Conservation (phyloP, 108 stramenopile genomes). For the Cyclostephanos invisitatus region DNA sequence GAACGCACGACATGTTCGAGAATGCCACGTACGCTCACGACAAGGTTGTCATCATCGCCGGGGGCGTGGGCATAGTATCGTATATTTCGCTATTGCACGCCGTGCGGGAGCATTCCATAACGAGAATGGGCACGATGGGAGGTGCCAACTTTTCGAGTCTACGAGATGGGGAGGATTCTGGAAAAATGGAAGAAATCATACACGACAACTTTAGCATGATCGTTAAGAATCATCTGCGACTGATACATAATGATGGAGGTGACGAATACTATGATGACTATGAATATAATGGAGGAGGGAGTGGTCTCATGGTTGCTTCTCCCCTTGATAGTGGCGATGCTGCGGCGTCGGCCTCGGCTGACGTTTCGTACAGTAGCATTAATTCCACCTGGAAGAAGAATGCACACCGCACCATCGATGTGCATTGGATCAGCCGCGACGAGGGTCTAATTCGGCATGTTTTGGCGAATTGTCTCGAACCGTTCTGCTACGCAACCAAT, state of each 20-base stretch:
- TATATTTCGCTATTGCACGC: constrained; percentile 33
- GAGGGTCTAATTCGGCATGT: constrained; percentile 33
- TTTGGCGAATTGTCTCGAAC: constrained; percentile 19
- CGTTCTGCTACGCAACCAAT: neutral
- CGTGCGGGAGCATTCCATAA: neutral
- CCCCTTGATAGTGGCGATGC: neutral
- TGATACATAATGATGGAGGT: constrained; percentile 10
- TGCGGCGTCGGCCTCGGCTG: neutral
- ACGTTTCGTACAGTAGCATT: neutral
- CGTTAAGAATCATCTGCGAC: constrained; percentile 4
- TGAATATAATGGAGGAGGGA: neutral
- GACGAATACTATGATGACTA: neutral
- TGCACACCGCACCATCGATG: neutral
- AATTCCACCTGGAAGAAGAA: no score
- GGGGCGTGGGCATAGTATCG: constrained; percentile 31
- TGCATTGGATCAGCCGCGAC: constrained; percentile 41
- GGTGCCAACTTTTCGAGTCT: neutral
- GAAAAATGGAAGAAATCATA: neutral
- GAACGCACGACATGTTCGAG: constrained; percentile 8
- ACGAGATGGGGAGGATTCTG: neutral
- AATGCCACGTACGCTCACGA: constrained; percentile 22
- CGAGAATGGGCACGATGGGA: neutral
- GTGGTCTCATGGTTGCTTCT: neutral
- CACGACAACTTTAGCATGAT: neutral
- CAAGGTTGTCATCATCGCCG: constrained; percentile 31